These are phyloP conservation scores for Prunus dulcis DNA, from an alignment of 306 rosid species.

Conservation along the genomic window DNA sequence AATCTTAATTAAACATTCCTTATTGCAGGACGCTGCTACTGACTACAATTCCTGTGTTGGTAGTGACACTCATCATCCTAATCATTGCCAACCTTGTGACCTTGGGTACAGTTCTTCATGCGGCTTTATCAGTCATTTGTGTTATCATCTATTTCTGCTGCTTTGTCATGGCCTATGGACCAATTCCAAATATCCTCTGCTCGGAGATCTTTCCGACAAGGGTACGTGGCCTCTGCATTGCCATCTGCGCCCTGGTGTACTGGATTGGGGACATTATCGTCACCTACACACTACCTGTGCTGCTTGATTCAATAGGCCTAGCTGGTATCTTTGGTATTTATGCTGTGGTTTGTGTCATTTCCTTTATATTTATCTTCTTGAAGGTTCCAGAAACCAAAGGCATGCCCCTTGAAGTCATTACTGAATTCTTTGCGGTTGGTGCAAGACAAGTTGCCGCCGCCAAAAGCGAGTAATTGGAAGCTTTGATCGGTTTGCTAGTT, in stretches of 20 bases:
- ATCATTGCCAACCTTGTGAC: slow-evolving; percentile 37
- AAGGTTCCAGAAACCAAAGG: slow-evolving; percentile 92
- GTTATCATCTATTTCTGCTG: slow-evolving; percentile 59
- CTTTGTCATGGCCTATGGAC: slow-evolving; percentile 74
- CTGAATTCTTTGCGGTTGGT: slow-evolving; percentile 71
- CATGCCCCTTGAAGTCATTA: slow-evolving; percentile 87
- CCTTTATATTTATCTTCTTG: slow-evolving; percentile 62
- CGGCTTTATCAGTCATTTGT: slow-evolving; percentile 59
- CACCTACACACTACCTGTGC: slow-evolving; percentile 59
- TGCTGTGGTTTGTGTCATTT: slow-evolving; percentile 54
- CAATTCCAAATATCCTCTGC: slow-evolving; percentile 76
- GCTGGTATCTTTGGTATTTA: slow-evolving; percentile 60
- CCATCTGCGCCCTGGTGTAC: slow-evolving; percentile 61
- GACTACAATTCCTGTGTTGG: slow-evolving; percentile 63
- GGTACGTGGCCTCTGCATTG: slow-evolving; percentile 84
- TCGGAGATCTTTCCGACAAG: slow-evolving; percentile 77
- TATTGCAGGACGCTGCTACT: slow-evolving; percentile 62
- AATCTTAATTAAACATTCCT: slow-evolving; percentile 2
- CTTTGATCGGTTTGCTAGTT: not conserved
- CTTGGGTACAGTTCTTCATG: slow-evolving; percentile 46
- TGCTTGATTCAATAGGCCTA: slow-evolving; percentile 60
- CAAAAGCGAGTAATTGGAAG: slow-evolving; percentile 39
- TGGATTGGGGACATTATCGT: slow-evolving; percentile 73
- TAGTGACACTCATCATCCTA: slow-evolving; percentile 49
- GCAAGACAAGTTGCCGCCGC: slow-evolving; percentile 46